Base-by-base conservation (phyloP, 345 rosid genomes). In the Bretschneidera sinensis region DNA sequence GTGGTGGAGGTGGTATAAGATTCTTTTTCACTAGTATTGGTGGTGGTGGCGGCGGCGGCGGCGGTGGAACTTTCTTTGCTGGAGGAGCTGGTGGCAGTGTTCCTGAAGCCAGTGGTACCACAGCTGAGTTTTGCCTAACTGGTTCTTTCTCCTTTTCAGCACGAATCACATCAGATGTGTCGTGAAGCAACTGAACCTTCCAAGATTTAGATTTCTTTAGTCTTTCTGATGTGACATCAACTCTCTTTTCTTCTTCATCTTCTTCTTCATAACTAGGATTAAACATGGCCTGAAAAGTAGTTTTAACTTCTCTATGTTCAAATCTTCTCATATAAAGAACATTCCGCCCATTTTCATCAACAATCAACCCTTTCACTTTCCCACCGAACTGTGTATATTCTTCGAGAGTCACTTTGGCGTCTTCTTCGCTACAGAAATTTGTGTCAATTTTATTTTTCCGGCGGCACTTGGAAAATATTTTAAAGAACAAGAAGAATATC, bases 321-420 rank as follows among this genome's bases (percentile, higher is more conserved):
- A 69, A 51, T 48, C 71, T 76, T 64, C 87, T 82, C 71, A 78
- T 56, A 54, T 81, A 87, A 58, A 84, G 57, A 15, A 83, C 84
- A 58, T 87, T 84, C 48, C 33, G 43, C 1, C 96, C 88, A 7
- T 72, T 66, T 62, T 79, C 85, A 9, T 76, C 75, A 9, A 75
- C 71, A 24, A 78, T 64, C 56, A 85, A 35, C 24, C 83, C 81
- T 34, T 77, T 81, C 17, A 85, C 82, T 60, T 64, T 78, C 22
- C 69, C 75, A 0, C 64, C 70, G 8, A 73, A 71, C 23, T 71
- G 53, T 14, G 67, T 59, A 6, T 72, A 71, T 22, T 78, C 85
- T 17, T 72, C 77, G 0, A 50, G 48, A 19, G 74, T 73, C 28
- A 70, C n/a, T n/a, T n/a, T n/a, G n/a, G n/a, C 68, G 51, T 63